Conservation (phyloP, 176 grass and related monocot species). For the Themeda triandra region DNA sequence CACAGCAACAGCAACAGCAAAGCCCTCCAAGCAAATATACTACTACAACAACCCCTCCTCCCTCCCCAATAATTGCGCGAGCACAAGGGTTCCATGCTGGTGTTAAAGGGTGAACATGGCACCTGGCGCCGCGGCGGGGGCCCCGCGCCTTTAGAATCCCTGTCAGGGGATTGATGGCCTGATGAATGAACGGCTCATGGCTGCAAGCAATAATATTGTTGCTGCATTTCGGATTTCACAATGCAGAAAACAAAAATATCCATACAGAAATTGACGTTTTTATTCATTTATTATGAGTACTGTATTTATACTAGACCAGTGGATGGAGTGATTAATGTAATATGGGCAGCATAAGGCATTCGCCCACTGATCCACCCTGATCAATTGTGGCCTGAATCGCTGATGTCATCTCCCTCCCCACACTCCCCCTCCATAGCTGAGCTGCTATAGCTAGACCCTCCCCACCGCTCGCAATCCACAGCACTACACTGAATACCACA, state of each 20-base stretch:
- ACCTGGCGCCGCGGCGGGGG: background rate
- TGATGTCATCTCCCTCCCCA: background rate
- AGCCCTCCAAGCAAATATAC: too few species aligned
- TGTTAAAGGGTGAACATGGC: background rate
- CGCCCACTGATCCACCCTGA: background rate
- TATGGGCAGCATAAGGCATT: background rate
- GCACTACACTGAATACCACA: background rate
- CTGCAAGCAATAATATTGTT: background rate
- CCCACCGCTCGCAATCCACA: background rate
- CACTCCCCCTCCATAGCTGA: background rate
- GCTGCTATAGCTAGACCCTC: background rate
- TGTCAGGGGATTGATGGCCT: conserved; percentile 43
- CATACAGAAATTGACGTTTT: background rate
- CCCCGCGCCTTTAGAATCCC: conserved; percentile 43
- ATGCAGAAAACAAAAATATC: background rate
- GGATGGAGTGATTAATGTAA: background rate
- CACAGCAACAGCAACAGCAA: background rate
- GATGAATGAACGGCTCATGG: conserved; percentile 45
- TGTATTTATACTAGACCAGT: too few species aligned
- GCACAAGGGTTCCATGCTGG: background rate
- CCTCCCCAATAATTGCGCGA: background rate
- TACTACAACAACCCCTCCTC: background rate
- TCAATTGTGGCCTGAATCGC: background rate
- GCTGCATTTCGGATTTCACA: background rate
- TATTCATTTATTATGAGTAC: too few species aligned